Percentiles rank a stretch among this genome's conserved stretches.
Evolutionary conservation across 1,284 basidiomycete species (phyloP).

Genomic region (Exobasidium cylindrosporum): DNA sequence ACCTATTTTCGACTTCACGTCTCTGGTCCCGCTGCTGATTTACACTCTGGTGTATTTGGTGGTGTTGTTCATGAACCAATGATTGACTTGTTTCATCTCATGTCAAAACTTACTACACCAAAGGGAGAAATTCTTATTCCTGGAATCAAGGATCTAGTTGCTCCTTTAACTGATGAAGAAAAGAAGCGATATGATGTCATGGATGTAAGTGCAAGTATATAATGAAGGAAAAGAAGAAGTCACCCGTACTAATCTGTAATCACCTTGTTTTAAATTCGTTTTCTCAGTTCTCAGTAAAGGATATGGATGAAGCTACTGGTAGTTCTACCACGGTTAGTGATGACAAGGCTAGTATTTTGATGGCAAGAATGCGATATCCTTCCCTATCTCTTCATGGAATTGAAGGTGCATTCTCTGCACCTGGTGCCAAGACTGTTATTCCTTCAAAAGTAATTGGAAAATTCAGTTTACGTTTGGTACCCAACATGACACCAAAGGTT

Average conservation of each 20-base stretch:
- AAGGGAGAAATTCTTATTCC: conserved; percentile 83
- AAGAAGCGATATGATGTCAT: conserved; percentile 60
- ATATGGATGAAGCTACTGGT: conserved; percentile 78
- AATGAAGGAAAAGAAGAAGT: no score
- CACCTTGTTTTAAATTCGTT: no score
- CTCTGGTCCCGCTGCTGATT: conserved; percentile 78
- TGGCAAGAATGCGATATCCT: conserved; percentile 73
- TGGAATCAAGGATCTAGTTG: conserved; percentile 84
- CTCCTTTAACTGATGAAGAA: conserved; percentile 73
- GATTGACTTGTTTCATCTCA: conserved; percentile 63
- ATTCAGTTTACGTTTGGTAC: conserved; percentile 64
- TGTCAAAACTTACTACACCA: conserved; percentile 75
- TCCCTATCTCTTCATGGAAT: conserved; percentile 92
- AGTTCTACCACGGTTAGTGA: conserved; percentile 71
- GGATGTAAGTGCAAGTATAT: conserved; percentile 38
- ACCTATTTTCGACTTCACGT: conserved; percentile 83
- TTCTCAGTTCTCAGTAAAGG: conserved; percentile 58
- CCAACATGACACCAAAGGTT: conserved; percentile 70
- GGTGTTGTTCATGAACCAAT: conserved; percentile 60
- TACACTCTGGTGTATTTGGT: conserved; percentile 72
- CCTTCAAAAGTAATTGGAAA: conserved; percentile 78
- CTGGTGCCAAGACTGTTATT: conserved; percentile 82
- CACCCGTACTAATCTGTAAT: no score
- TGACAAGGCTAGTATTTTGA: conserved; percentile 79
- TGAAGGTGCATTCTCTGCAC: conserved; percentile 82